Evolutionary conservation across 805 yeast genomes (phyloP), one percentile per base, ranked within the genome.

Genomic region (Ogataea minuta): DNA sequence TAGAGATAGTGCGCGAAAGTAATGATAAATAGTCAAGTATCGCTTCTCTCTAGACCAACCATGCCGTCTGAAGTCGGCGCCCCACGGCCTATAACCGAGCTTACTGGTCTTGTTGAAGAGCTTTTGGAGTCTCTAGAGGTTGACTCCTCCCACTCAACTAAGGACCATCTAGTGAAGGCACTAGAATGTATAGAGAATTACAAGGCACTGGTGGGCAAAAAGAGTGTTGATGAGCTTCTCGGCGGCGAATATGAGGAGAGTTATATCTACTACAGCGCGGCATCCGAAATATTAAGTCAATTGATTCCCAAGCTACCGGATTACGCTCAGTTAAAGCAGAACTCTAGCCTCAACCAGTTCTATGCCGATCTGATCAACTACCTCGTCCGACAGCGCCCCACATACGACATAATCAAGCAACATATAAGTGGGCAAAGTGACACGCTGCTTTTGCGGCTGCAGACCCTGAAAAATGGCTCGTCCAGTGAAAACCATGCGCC

Each of bases 141-240:
- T 4, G 44, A 25, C 6, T 34, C 39, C 14, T 28, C 37, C 15
- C 35, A 10, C 2, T 27, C 52, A 6, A 35, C 49, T 8, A 43
- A 39, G 36, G 45, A 47, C 23, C 55, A 49, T 41, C 38, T 56
- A 7, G 46, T 40, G 20, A 53, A 50, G 34, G 59, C 62, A 11
- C 34, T 59, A 7, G 60, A 59, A 23, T 53, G 60, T 29, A 51
- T 51, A 19, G 53, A 54, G 23, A 47, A 43, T 25, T 59, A 49
- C 43, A 52, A 42, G 36, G 38, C 41, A 13, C 36, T 41, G 17
- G 36, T 44, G 3, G 42, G 36, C 23, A 28, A 36, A 15, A 19
- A 35, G 20, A 9, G 11, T 16, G 28, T 39, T 36, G 38, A 25
- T 3, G 27, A 25, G 23, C 26, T n/a, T 3, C 17, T 15, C 11